Base-by-base conservation (phyloP, 192 early-diverging fungal species). In the Coemansia sp. region DNA sequence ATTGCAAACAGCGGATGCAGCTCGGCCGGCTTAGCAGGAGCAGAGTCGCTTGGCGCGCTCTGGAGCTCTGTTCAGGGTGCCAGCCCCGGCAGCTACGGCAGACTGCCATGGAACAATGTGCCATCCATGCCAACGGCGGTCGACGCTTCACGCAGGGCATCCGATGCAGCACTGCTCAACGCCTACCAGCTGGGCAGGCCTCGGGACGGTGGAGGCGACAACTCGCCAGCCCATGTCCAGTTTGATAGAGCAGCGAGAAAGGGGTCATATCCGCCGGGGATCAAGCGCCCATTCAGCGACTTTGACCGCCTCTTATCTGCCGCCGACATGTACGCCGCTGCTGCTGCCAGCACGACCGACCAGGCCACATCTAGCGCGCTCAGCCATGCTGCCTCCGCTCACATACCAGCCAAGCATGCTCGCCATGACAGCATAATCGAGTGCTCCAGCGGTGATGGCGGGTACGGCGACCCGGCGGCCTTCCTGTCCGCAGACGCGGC, bases 281-380 rank as follows among this genome's bases (percentile, higher is more conserved):
- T 68, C 34, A 78, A 78, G 59, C 65, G 75, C 1, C 75, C 69
- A 8, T 68, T 62, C 41, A 68, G 62, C 62, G 70, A 78, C 35
- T 68, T 78, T 64, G 75, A 68, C 18, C 60, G 62, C 19, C 69
- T 78, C 12, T 59, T 78, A 10, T 67, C 65, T 17, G 69, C 75
- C 10, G 66, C 75, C 33, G 69, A 78, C 39, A 61, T 78, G 68
- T 72, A 65, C 52, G 43, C 56, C 1, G 35, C 52, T 1, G 33
- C 34, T 35, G 41, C n/a, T n/a, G n/a, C n/a, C n/a, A n/a, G 60
- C n/a, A 35, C 37, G 6, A 33, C 46, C n/a, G 41, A 22, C 40
- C 27, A 53, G 38, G 12, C 35, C 10, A 24, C 54, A 38, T 17
- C 29, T 10, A 61, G 66, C 27, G 53, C 59, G 24, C 56, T 61